phyloP scores from a whole-genome alignment of 176 grass and related monocot genomes.

The Microstegium vimineum region DNA sequence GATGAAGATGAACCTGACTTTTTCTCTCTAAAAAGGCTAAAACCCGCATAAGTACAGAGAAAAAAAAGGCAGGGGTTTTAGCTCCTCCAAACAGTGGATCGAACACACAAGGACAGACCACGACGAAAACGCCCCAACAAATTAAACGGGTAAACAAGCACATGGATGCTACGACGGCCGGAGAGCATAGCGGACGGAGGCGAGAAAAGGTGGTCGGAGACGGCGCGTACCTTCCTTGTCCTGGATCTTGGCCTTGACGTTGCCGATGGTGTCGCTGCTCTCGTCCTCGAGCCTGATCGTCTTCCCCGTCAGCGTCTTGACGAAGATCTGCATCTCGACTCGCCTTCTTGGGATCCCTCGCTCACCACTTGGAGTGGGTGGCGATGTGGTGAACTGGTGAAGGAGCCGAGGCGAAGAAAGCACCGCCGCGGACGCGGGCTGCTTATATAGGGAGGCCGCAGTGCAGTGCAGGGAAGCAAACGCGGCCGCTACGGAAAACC shows the following conservation, averaged over 20 bases:
- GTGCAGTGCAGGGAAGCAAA: neutral
- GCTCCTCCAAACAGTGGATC: neutral
- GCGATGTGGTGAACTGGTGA: neutral
- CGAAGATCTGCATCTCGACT: constrained; percentile 49
- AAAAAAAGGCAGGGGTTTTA: neutral
- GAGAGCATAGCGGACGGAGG: neutral
- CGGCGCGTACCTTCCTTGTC: constrained; percentile 52
- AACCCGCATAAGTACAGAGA: neutral
- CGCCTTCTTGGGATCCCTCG: neutral
- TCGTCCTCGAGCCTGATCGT: constrained; percentile 79
- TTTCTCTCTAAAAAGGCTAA: neutral
- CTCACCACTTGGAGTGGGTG: neutral
- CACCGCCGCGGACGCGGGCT: neutral
- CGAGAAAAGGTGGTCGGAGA: neutral
- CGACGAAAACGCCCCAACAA: neutral
- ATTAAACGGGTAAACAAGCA: neutral
- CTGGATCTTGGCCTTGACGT: constrained; percentile 82
- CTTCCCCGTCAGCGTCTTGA: constrained; percentile 75
- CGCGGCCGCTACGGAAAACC: constrained; percentile 11
- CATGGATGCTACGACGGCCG: neutral
- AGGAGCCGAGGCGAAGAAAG: neutral
- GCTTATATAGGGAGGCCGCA: neutral
- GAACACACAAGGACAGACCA: neutral
- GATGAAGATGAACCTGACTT: neutral
- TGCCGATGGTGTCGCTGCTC: constrained; percentile 67